These are phyloP conservation scores for Malassezia restricta DNA, from an alignment of 1,284 basidiomycete genomes.

Conservation along the genomic window DNA sequence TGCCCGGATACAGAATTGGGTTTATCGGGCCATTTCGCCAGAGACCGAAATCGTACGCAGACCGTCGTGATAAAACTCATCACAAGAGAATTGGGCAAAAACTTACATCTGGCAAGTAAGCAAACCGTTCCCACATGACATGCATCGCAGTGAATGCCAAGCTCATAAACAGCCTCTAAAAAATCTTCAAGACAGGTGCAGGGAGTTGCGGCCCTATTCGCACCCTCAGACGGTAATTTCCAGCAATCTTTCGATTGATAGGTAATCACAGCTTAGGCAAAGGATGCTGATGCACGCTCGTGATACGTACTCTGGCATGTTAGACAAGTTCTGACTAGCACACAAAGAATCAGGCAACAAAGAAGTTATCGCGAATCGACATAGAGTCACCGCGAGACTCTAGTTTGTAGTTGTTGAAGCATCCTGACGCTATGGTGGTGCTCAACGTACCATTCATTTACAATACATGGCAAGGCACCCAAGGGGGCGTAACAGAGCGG, in stretches of 20 bases:
- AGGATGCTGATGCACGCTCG: background rate
- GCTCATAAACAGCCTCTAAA: conserved; percentile 37
- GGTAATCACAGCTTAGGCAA: conserved; percentile 14
- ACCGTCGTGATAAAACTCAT: conserved; percentile 38
- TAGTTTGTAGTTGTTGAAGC: conserved; percentile 26
- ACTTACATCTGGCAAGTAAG: background rate
- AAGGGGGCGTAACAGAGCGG: background rate
- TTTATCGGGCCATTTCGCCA: conserved; percentile 42
- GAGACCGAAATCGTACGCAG: conserved; percentile 26
- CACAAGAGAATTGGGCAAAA: conserved; percentile 9
- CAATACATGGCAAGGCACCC: background rate
- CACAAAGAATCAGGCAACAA: conserved; percentile 15
- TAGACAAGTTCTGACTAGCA: background rate
- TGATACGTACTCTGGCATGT: conserved; percentile 7
- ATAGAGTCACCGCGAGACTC: conserved; percentile 35
- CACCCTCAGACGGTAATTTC: conserved; percentile 42
- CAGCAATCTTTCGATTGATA: conserved; percentile 28
- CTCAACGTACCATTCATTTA: background rate
- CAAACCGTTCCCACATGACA: background rate
- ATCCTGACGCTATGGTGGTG: conserved; percentile 3
- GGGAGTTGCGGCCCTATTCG: conserved; percentile 13
- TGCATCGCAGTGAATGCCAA: background rate
- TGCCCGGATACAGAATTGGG: conserved; percentile 31
- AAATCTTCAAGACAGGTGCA: conserved; percentile 23
- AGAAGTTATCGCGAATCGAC: conserved; percentile 35